A percentile compares a stretch with the other conserved stretches of the same genome.
Conservation (phyloP, 306 rosid genomes). For the Phaseolus lunatus region DNA sequence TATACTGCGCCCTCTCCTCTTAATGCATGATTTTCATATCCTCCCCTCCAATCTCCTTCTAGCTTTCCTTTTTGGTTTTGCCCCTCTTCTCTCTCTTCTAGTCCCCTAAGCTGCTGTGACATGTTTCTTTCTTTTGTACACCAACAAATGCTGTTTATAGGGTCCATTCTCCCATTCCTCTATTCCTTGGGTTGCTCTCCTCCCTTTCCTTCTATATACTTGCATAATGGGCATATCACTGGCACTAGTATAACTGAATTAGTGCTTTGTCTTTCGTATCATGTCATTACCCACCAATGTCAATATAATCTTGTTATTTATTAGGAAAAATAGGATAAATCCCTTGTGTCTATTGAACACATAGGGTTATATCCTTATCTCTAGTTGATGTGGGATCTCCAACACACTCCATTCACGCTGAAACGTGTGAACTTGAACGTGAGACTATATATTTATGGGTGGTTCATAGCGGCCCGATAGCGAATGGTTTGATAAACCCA, state of each 20-base stretch:
- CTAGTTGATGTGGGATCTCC: too few species aligned
- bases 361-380: too few species aligned
- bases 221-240: not conserved
- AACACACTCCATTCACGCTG: too few species aligned
- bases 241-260: not conserved
- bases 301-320: not conserved
- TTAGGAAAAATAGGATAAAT: too few species aligned
- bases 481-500: too few species aligned
- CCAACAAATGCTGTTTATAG: not conserved
- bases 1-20: not conserved
- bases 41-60: not conserved
- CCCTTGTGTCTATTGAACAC: too few species aligned
- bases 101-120: not conserved
- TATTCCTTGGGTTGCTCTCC: not conserved
- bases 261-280: constrained; percentile 10
- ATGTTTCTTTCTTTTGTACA: not conserved
- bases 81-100: not conserved
- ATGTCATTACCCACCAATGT: not conserved
- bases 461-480: too few species aligned
- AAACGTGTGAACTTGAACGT: too few species aligned
- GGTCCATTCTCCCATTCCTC: not conserved
- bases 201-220: not conserved
- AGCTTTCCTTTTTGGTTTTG: not conserved
- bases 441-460: too few species aligned
- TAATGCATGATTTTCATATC: not conserved